Percentiles rank a stretch among this genome's conserved stretches.
Evolutionary conservation across 1,284 basidiomycete species (phyloP).

Genomic region (Austropuccinia psidii): DNA sequence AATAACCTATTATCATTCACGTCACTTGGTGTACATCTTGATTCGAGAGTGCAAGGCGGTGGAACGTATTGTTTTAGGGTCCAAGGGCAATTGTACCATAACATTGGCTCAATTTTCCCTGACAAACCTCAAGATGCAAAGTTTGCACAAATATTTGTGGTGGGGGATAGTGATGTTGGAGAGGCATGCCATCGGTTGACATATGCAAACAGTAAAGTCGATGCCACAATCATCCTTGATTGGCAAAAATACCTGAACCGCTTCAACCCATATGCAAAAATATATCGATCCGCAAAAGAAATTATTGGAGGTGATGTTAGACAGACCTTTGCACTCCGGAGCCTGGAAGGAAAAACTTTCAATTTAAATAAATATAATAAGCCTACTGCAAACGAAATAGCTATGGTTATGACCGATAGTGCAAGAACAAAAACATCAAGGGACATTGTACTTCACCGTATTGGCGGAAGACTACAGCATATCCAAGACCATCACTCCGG

Average conservation of each 20-base stretch:
- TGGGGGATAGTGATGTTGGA: background rate
- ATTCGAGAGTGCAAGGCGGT: background rate
- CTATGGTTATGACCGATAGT: background rate
- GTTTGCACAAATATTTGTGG: background rate
- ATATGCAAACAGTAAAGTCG: background rate
- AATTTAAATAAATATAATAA: no score
- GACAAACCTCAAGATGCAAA: background rate
- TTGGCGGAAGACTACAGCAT: background rate
- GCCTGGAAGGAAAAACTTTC: no score
- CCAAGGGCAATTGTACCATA: background rate
- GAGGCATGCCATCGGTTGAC: background rate
- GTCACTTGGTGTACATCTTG: no score
- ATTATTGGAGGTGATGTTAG: background rate
- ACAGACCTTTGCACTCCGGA: no score
- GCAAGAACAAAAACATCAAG: background rate
- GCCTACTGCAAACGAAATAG: background rate
- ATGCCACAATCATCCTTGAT: background rate
- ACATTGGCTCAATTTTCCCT: background rate
- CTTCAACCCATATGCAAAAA: background rate
- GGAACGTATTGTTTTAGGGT: background rate
- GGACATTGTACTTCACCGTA: background rate
- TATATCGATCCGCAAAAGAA: background rate
- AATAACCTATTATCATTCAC: constrained; percentile 2
- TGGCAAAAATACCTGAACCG: background rate
- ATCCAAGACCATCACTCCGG: background rate